Base-by-base conservation (phyloP, 805 yeast species). In the Cyberlindnera saturnus region DNA sequence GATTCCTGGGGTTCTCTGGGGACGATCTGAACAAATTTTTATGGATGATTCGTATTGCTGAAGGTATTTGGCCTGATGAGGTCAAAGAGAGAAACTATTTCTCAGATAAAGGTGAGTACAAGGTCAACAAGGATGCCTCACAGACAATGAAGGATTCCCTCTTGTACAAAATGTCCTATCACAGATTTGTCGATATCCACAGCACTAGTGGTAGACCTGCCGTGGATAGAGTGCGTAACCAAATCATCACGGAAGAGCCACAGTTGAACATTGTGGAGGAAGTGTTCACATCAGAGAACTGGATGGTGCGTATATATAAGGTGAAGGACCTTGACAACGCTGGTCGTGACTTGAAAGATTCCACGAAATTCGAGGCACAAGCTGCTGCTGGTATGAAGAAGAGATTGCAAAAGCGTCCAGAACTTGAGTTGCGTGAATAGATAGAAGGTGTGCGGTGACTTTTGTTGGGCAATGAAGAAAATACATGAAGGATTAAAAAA, bases 31-130 rank as follows among this genome's bases (percentile, higher is more conserved):
- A 93, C 72, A 93, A 93, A 67, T 93, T 89, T 68, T 66, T 93
- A 60, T 95, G 99, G 99, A 93, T 93, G 99, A 89, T 93, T 26
- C 79, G 99, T 64, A 93, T 93, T 53, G 78, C 96, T n/a, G 96
- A 93, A 66, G 99, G 99, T 42, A 87, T 93, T 47, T 93, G 99
- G 99, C 99, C 99, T 1, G 97, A 93, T n/a, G 98, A 93, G 61
- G 81, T 93, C 46, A 75, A 72, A 52, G 99, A 93, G 68, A 72
- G 93, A 50, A 76, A 81, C 51, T 93, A 70, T 67, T 93, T 90
- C 74, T 85, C 90, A 18, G 77, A 78, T 5, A 67, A 78, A 43
- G 97, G 98, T 48, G 96, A 89, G 64, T 93, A 88, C 64, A 80
- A 81, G 57, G 83, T 93, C 42, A 98, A 93, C 62, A 79, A 75